Percentiles rank a stretch among this genome's conserved stretches.
Conservation (phyloP, 345 rosid species). For the Brassica incana region DNA sequence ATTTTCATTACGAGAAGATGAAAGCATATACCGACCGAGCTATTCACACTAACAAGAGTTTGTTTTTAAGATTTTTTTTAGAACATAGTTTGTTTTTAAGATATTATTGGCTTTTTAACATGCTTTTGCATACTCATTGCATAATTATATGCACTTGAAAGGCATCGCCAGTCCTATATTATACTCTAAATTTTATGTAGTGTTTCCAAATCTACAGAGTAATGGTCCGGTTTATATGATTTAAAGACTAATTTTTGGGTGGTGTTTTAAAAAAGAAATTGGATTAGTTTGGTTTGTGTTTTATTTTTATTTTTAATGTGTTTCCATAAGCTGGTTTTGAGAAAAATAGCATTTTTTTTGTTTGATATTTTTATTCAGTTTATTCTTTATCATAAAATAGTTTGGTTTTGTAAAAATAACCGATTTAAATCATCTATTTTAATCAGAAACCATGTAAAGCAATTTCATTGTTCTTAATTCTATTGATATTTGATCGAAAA, state of each 20-base stretch:
- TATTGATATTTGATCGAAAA: background rate
- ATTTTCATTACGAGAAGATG: background rate
- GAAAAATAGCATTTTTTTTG: background rate
- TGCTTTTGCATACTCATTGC: too few relatives aligned
- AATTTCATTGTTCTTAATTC: too few relatives aligned
- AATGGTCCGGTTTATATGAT: background rate
- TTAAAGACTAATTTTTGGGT: background rate
- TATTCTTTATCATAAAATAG: background rate
- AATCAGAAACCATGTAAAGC: background rate
- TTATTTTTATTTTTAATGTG: background rate
- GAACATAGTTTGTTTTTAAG: background rate
- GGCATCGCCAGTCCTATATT: too few relatives aligned
- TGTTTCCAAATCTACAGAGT: too few relatives aligned
- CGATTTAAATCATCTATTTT: too few relatives aligned
- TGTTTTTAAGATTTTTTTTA: background rate
- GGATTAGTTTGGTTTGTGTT: background rate
- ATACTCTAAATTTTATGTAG: too few relatives aligned
- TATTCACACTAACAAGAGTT: background rate
- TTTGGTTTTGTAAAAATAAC: background rate
- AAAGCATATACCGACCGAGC: background rate
- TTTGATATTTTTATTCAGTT: background rate
- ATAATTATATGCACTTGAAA: too few relatives aligned
- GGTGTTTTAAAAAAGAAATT: background rate
- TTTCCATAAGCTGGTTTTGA: background rate
- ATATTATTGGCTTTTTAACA: background rate